Base-by-base conservation (phyloP, 2,329 filamentous ascomycete species). In the Apiospora kogelbergensis region DNA sequence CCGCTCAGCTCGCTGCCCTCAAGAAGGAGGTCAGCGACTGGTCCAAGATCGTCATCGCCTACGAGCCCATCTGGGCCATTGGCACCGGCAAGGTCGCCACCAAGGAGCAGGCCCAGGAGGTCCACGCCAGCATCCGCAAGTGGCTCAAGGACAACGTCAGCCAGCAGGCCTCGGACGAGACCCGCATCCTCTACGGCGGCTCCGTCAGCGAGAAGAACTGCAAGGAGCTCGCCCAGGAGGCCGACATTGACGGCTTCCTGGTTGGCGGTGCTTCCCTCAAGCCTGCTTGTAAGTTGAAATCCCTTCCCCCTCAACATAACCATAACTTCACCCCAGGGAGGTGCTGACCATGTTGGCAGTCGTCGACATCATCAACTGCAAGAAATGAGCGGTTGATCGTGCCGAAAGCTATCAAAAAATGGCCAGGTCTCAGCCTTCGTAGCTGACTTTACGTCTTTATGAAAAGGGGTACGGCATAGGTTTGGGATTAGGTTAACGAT, bases 161-260 rank as follows among this genome's bases (percentile, higher is more conserved):
- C 78, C 87, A 92, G 71, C 84, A 87, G 80, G 93, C 92, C 69
- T 90, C 94, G 63, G 94, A 97, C 73, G 90, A 92, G 84, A 97
- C 95, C 71, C 90, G 96, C 77, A 93, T 99, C 81, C 91, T 99
- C 80, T 99, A 99, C 84, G 96, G 96, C 74, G 96, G 96, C 80
- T 96, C 92, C 77, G 96, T 99, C 78, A 97, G 88, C 80, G 96
- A 97, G 88, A 98, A 98, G 92, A 99, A 99, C 90, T 97, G 93
- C 88, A 89, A 87, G 79, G 95, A 98, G 73, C 89, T 99, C 77
- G 90, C 92, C 81, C 95, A 94, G 87, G 90, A 98, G 89, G 81
- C 89, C 73, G 96, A 99, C 83, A 97, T 99, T 81, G 96, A 99
- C 82, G 96, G 96, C 70, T 98, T 98, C 91, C 89, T 98, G 75